Evolutionary conservation across 257 asterid genomes (phyloP), one percentile per base, ranked within the genome.

Genomic region (Solanum habrochaites): DNA sequence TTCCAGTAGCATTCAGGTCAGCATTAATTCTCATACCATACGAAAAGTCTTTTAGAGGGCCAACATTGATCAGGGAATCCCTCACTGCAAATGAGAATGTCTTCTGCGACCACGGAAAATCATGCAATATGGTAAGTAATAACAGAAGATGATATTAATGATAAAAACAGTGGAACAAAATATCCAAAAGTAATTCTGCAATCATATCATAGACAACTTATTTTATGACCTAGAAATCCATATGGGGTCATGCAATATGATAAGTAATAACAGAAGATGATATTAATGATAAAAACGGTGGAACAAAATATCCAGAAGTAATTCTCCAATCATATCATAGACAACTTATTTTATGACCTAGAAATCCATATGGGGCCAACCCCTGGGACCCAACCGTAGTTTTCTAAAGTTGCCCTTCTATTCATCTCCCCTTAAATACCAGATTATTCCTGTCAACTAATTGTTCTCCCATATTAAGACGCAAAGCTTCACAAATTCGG

Each of bases 11-110:
- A 91, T 93, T 94, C 83, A 94, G 96, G 85, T 97, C 99, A 45
- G 98, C 96, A 87, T 93, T 97, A 80, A 88, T 89, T 91, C 99
- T 94, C 94, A 97, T 87, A 86, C 99, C 99, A 91, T 94, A 89
- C 84, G 97, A 90, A 88, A 97, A 97, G 90, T 97, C 99, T 91
- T 94, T 95, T 89, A 97, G 89, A 8, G 99, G 99, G 83, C 98
- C 99, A 90, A 97, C 92, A 90, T 97, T 97, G 90, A 95, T 91
- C 91, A 97, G 90, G 27, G 99, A 94, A 89, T 97, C 99, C 84
- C 98, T 92, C 86, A 97, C 99, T 35, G 98, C 93, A 88, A 97
- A 97, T 69, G 96, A 92, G 92, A 97, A 97, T 85, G 94, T 74
- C 89, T 94, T 97, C 99, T 97, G 96, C 94, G 86, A 43, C 89